phyloP scores from a whole-genome alignment of 192 early-diverging fungal species.

The Coemansia sp. region DNA sequence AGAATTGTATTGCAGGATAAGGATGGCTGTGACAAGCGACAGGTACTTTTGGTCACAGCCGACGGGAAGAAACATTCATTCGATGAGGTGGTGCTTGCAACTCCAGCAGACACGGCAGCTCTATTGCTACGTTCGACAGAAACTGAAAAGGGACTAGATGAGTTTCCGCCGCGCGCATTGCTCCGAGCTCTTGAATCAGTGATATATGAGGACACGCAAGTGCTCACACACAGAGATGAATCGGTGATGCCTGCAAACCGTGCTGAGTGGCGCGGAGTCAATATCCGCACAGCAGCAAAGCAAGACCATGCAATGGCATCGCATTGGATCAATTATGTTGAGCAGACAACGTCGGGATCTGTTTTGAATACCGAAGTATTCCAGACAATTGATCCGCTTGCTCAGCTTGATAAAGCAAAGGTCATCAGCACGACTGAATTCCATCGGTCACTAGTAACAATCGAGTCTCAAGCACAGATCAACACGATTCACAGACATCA shows the following conservation, averaged over 20 bases:
- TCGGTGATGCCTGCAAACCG: conserved; percentile 40
- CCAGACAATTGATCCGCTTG: conserved; percentile 63
- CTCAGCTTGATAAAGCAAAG: conserved; percentile 34
- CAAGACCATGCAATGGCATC: conserved; percentile 22
- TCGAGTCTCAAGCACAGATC: conserved; percentile 55
- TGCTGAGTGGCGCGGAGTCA: conserved; percentile 50
- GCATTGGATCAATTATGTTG: conserved; percentile 57
- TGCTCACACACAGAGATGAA: conserved; percentile 45
- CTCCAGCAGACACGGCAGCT: conserved; percentile 35
- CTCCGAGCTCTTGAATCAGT: conserved; percentile 37
- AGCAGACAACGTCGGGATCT: conserved; percentile 41
- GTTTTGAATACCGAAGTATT: conserved; percentile 42
- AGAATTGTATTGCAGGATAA: conserved; percentile 4
- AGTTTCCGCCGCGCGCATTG: conserved; percentile 20
- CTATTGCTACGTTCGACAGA: conserved; percentile 5
- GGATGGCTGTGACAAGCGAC: background rate
- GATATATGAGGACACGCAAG: conserved; percentile 40
- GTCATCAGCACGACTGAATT: conserved; percentile 51
- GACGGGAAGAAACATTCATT: conserved; percentile 18
- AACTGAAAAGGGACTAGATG: background rate
- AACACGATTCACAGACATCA: conserved; percentile 46
- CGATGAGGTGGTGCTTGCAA: conserved; percentile 41
- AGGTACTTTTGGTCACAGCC: conserved; percentile 4
- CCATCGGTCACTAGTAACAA: conserved; percentile 60
- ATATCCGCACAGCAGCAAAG: conserved; percentile 27